Evolutionary conservation across 2,329 filamentous ascomycete genomes (phyloP).

Genomic region (Cordyceps farinosa): DNA sequence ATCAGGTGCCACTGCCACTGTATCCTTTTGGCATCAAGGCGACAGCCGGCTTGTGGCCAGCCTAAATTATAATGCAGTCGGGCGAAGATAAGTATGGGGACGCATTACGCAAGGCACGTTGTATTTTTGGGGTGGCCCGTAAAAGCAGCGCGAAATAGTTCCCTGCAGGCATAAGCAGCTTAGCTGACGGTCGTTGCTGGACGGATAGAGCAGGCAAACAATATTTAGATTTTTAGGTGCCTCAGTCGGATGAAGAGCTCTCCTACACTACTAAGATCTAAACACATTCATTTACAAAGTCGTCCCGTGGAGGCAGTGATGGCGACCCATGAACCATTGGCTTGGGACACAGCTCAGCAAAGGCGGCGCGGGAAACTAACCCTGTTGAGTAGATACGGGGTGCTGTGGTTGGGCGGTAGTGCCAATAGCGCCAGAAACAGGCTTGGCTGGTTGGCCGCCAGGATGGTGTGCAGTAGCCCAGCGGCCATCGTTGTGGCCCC

Average conservation of each 20-base stretch:
- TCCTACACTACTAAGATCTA: neutral
- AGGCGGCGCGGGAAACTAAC: neutral
- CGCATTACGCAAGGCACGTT: neutral
- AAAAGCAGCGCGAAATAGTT: neutral
- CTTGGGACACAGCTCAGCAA: neutral
- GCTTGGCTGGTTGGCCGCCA: neutral
- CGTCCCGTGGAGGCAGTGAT: neutral
- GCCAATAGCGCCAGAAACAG: neutral
- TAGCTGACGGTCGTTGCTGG: neutral
- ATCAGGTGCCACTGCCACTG: neutral
- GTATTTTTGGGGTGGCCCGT: neutral
- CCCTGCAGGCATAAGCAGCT: neutral
- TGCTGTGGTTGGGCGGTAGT: neutral
- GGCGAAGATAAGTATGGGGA: neutral
- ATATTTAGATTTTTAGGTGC: neutral
- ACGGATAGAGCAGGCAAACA: neutral
- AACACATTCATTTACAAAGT: neutral
- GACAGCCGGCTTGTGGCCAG: constrained; percentile 3
- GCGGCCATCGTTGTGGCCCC: neutral
- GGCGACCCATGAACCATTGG: neutral
- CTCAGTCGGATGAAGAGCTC: neutral
- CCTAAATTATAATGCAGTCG: neutral
- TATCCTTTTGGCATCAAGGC: neutral
- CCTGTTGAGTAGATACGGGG: neutral
- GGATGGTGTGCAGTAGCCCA: neutral